A percentile compares a stretch with the other conserved stretches of the same genome.
Conservation (phyloP, 1,139 yeast species). For the Meyerozyma guilliermondii region DNA sequence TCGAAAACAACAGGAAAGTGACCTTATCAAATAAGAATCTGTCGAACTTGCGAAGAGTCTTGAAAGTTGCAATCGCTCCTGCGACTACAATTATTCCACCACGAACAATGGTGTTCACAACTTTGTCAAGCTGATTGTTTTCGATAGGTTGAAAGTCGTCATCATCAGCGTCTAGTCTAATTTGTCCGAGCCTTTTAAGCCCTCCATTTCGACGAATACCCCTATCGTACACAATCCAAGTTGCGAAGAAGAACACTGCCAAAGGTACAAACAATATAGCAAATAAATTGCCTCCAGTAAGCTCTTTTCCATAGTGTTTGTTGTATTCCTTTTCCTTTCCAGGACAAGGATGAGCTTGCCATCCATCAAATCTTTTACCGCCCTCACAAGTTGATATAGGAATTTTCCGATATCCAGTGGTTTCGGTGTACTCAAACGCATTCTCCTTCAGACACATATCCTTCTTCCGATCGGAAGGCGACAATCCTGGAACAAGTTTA, state of each 20-base stretch:
- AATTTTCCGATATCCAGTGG: slow-evolving; percentile 76
- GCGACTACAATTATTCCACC: slow-evolving; percentile 55
- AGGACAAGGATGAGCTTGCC: slow-evolving; percentile 76
- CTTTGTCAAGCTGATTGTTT: slow-evolving; percentile 57
- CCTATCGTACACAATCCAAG: slow-evolving; percentile 74
- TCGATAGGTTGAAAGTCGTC: slow-evolving; percentile 62
- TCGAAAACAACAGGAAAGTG: slow-evolving; percentile 31
- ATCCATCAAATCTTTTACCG: slow-evolving; percentile 63
- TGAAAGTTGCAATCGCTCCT: slow-evolving; percentile 35
- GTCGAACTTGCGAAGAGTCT: slow-evolving; percentile 34
- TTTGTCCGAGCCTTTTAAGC: slow-evolving; percentile 77
- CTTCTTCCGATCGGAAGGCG: slow-evolving; percentile 58
- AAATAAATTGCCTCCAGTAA: slow-evolving; percentile 50
- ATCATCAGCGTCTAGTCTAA: slow-evolving; percentile 65
- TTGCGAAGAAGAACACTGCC: slow-evolving; percentile 48
- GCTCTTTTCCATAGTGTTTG: slow-evolving; percentile 50
- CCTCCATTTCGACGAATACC: slow-evolving; percentile 82
- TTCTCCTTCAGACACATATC: slow-evolving; percentile 55
- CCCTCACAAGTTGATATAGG: slow-evolving; percentile 74
- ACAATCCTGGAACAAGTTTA: slow-evolving; percentile 65
- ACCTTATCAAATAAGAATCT: slow-evolving; percentile 29
- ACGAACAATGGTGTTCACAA: slow-evolving; percentile 56
- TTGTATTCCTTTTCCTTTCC: slow-evolving; percentile 72
- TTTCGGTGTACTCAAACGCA: slow-evolving; percentile 66
- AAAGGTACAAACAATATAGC: slow-evolving; percentile 56